Evolutionary conservation across 169 alveolate species (phyloP), one percentile per base, ranked within the genome.

Genomic region (Plasmodium knowlesi): DNA sequence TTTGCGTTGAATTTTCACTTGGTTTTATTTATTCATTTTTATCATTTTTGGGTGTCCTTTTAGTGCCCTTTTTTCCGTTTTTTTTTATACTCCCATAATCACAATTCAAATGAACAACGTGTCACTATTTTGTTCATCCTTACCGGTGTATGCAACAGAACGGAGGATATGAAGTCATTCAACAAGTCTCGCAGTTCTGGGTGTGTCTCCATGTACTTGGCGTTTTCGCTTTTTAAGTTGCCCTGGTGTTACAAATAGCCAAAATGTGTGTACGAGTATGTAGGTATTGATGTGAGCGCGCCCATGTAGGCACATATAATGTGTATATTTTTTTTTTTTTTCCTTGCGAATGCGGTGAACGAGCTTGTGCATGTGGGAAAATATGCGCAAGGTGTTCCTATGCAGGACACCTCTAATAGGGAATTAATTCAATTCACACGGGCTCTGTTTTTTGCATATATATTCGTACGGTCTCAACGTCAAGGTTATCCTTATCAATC

Each of bases 91-190:
- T 32, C 37, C n/a, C 54, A 32, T 25, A 34, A 74, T 74, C 43
- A 57, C 83, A 14, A 84, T 41, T 37, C 16, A 83, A 34, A 30
- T 34, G 32, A 32, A 74, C 61, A 53, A 28, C 41, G 19, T 25
- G 67, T 37, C 28, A n/a, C 81, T 71, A 22, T 16, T 34, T 78
- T 54, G 67, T 19, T 57, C 46, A 34, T 39, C 34, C 25, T 61
- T 89, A 89, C 94, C 32, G 94, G 94, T 39, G 94, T 80, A 89
- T 89, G 94, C 25, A 89, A 79, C 73, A 89, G 67, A 46, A 79
- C 76, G 37, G 94, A 89, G 30, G 94, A 89, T 16, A 89, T 89
- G 73, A 89, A 89, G 71, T 89, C 94, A 28, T 89, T 89, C 25
- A 89, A 67, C 41, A 89, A 53, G 43, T 79, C 89, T 71, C 82